phyloP scores from a whole-genome alignment of 495 filamentous ascomycete species.

The Schizothecium vesticola region DNA sequence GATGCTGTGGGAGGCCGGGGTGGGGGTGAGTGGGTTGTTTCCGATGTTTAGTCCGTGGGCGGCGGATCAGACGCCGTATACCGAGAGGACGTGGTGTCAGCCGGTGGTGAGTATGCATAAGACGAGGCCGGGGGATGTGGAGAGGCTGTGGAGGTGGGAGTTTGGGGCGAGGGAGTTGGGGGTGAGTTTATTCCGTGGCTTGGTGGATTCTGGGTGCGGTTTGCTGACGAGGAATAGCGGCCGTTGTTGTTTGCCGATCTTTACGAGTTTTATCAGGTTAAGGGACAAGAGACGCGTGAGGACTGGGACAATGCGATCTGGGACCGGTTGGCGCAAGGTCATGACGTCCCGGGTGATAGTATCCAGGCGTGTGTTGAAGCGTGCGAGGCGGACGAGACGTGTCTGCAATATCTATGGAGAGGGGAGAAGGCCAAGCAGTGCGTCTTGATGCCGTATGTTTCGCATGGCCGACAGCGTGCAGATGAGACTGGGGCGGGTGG shows the following conservation, averaged over 20 bases:
- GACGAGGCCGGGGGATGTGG: conserved; percentile 31
- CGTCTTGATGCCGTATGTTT: conserved; percentile 12
- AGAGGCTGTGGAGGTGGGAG: conserved; percentile 17
- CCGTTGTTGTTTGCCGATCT: conserved; percentile 15
- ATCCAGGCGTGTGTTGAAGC: conserved; percentile 8
- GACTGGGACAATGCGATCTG: conserved; percentile 18
- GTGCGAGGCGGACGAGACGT: conserved; percentile 7
- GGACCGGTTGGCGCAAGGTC: conserved; percentile 7
- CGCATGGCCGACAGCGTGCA: neutral
- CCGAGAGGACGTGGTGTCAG: conserved; percentile 48
- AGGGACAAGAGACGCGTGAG: neutral
- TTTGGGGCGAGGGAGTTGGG: conserved; percentile 8
- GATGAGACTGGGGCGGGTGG: too few species aligned
- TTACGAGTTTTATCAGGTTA: conserved; percentile 6
- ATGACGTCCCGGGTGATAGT: neutral
- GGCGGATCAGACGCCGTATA: conserved; percentile 35
- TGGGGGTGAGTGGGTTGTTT: conserved; percentile 43
- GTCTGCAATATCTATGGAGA: conserved; percentile 14
- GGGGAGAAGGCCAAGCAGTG: conserved; percentile 9
- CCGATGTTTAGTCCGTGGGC: conserved; percentile 49
- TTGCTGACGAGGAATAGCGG: neutral
- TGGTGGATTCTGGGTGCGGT: too few species aligned
- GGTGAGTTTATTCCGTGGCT: conserved; percentile 14
- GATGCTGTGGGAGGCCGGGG: conserved; percentile 37
- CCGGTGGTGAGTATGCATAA: conserved; percentile 54